A percentile compares a stretch with the other conserved stretches of the same genome.
Evolutionary conservation across 1,139 yeast species (phyloP).

Genomic region (Hyphopichia burtonii): DNA sequence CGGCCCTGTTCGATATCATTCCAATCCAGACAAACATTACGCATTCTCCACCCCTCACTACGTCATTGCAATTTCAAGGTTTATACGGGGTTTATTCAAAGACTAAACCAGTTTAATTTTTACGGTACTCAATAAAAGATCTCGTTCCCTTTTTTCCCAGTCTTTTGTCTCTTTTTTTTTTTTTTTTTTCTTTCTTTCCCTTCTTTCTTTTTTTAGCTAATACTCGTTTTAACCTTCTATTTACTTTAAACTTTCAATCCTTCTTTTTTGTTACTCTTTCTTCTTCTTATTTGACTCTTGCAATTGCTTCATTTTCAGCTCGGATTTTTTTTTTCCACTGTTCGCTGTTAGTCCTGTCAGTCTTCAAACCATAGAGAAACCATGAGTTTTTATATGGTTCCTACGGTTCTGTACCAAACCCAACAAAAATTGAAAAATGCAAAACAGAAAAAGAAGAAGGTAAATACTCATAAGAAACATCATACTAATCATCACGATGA

Average conservation of each 20-base stretch:
- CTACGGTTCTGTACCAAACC: constrained; percentile 32
- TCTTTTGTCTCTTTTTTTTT: neutral
- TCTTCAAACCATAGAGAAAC: constrained; percentile 1
- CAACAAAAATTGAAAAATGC: constrained; percentile 26
- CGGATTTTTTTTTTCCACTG: neutral
- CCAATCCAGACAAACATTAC: too few relatives aligned
- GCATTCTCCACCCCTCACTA: too few relatives aligned
- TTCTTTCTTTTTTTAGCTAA: neutral
- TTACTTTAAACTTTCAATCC: neutral
- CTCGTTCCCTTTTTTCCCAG: too few relatives aligned
- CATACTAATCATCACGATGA: neutral
- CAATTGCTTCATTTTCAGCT: neutral
- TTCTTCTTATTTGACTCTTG: neutral
- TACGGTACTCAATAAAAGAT: too few relatives aligned
- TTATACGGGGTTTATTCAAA: too few relatives aligned
- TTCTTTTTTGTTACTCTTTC: neutral
- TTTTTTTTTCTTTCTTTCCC: neutral
- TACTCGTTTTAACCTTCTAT: neutral
- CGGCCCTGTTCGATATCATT: too few relatives aligned
- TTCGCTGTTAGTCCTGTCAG: too few relatives aligned
- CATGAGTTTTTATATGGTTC: constrained; percentile 33
- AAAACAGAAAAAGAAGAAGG: constrained; percentile 13
- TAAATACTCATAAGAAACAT: constrained; percentile 1
- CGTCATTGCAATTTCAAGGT: too few relatives aligned
- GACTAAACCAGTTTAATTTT: too few relatives aligned